Conservation (phyloP, 2,329 filamentous ascomycete species). For the Exophiala mesophila region DNA sequence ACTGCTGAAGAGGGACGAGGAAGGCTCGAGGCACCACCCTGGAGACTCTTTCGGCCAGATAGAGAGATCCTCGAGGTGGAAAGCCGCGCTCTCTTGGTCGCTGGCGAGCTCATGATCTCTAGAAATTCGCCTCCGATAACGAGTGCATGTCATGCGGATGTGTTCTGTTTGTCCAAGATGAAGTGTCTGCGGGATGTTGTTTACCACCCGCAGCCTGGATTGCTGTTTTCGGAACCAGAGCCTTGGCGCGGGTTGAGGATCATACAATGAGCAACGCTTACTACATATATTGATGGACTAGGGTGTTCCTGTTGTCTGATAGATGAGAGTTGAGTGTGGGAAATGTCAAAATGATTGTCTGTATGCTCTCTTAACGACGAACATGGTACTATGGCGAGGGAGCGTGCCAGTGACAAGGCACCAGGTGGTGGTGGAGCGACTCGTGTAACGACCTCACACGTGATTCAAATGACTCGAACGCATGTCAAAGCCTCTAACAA, state of each 20-base stretch:
- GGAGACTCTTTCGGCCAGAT: slow-evolving; percentile 22
- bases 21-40: slow-evolving; percentile 16
- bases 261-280: no score
- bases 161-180: not conserved
- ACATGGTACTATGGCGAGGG: no score
- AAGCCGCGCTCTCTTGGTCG: slow-evolving; percentile 23
- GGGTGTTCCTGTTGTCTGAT: no score
- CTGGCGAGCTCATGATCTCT: slow-evolving; percentile 22
- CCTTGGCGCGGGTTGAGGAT: not conserved
- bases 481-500: no score
- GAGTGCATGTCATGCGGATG: not conserved
- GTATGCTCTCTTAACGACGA: no score
- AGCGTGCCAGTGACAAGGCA: no score
- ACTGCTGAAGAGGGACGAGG: slow-evolving; percentile 19
- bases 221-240: not conserved
- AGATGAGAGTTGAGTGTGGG: no score
- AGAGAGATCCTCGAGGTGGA: slow-evolving; percentile 24
- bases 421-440: no score
- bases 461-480: not conserved
- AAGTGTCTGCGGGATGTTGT: not conserved
- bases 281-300: no score
- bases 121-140: not conserved
- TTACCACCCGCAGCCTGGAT: not conserved
- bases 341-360: no score
- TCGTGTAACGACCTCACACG: no score